phyloP scores from a whole-genome alignment of 2,329 filamentous ascomycete genomes.

The Calcarisporium arbuscula region DNA sequence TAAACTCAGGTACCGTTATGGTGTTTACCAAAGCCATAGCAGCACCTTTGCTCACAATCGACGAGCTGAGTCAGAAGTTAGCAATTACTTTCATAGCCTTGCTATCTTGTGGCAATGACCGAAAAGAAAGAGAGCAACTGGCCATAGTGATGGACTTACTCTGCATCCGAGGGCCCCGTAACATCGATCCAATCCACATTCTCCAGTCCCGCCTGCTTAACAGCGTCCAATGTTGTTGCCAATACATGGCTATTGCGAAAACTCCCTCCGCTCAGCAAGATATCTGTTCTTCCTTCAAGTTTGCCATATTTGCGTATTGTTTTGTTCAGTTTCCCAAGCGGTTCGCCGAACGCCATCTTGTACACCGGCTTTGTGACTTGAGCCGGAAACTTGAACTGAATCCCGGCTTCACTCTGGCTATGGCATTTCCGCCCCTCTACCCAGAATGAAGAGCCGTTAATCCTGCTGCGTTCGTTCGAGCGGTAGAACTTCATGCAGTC shows the following conservation, averaged over 20 bases:
- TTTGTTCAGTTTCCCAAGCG: not conserved
- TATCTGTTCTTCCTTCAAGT: not conserved
- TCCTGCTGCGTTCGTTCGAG: not conserved
- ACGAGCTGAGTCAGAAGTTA: too few species aligned
- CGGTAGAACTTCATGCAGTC: not conserved
- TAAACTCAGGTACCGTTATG: not conserved
- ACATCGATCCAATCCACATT: not conserved
- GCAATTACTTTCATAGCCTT: too few species aligned
- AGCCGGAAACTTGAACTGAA: too few species aligned
- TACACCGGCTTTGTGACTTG: not conserved
- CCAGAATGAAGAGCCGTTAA: too few species aligned
- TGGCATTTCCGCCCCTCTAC: too few species aligned
- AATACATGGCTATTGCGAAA: not conserved
- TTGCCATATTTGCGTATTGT: not conserved
- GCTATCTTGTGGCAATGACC: too few species aligned
- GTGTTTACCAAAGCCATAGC: not conserved
- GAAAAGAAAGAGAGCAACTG: too few species aligned
- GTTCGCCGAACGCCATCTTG: not conserved
- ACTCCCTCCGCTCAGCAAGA: not conserved
- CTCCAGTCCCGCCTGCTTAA: not conserved
- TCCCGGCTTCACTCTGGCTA: too few species aligned
- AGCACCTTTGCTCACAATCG: too few species aligned
- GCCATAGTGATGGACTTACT: too few species aligned
- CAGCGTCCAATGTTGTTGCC: not conserved
- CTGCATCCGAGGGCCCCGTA: too few species aligned